Evolutionary conservation across 2,329 filamentous ascomycete species (phyloP).

Genomic region (Pseudopithomyces chartarum): DNA sequence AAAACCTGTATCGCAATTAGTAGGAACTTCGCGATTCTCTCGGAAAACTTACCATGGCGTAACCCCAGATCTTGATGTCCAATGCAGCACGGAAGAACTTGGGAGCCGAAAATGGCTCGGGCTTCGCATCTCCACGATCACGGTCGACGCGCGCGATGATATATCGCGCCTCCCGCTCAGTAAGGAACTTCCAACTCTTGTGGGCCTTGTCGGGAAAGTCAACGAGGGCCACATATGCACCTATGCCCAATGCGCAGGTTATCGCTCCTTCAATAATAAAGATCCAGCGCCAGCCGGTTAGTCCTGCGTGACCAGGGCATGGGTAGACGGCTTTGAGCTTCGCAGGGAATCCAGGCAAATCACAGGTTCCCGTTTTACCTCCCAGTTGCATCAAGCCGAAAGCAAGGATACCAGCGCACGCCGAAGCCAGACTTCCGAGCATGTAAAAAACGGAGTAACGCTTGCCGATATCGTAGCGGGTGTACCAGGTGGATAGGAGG

Average conservation of each 20-base stretch:
- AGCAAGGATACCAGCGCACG: conserved; percentile 70
- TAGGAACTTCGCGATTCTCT: background rate
- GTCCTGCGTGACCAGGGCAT: conserved; percentile 44
- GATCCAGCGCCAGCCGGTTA: conserved; percentile 54
- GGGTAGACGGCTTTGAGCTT: background rate
- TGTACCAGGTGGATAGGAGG: conserved; percentile 52
- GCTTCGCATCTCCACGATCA: conserved; percentile 58
- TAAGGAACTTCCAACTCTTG: conserved; percentile 52
- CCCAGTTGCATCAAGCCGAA: conserved; percentile 71
- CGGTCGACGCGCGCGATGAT: conserved; percentile 57
- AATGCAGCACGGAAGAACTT: conserved; percentile 54
- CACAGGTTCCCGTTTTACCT: conserved; percentile 42
- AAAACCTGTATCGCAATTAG: conserved; percentile 48
- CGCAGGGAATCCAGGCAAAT: background rate
- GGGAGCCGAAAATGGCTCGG: conserved; percentile 53
- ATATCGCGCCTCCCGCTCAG: conserved; percentile 52
- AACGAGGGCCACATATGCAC: conserved; percentile 50
- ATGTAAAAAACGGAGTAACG: conserved; percentile 73
- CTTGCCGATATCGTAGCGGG: conserved; percentile 69
- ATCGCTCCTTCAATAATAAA: conserved; percentile 52
- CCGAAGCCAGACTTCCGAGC: conserved; percentile 68
- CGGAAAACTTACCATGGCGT: conserved; percentile 47
- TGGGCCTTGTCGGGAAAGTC: conserved; percentile 53
- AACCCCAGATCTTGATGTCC: conserved; percentile 62
- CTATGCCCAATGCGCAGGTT: conserved; percentile 47